Evolutionary conservation across 2,329 filamentous ascomycete species (phyloP).

Genomic region (Talaromyces sp.): DNA sequence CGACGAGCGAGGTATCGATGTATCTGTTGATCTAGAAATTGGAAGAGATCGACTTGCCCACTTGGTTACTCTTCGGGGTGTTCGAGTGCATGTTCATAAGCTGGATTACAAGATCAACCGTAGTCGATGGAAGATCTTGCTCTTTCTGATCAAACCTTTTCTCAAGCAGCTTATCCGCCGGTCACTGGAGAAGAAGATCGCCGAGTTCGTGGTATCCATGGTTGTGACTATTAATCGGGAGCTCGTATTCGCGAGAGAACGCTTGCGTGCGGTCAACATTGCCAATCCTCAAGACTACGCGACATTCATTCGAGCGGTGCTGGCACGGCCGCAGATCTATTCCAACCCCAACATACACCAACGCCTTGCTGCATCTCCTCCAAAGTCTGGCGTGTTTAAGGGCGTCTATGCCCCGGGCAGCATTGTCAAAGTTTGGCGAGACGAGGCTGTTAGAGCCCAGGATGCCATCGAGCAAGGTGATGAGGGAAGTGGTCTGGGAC

Average conservation of each 20-base stretch:
- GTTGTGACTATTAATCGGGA: conserved; percentile 76
- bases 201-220: conserved; percentile 62
- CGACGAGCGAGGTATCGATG: conserved; percentile 80
- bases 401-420: conserved; percentile 85
- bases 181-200: conserved; percentile 72
- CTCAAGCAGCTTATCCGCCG: conserved; percentile 75
- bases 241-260: conserved; percentile 77
- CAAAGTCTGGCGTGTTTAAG: conserved; percentile 63
- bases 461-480: conserved; percentile 66
- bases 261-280: conserved; percentile 78
- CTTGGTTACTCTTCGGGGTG: conserved; percentile 69
- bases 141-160: conserved; percentile 79
- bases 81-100: conserved; percentile 79
- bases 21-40: conserved; percentile 79
- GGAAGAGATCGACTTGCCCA: conserved; percentile 72
- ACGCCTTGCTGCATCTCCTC: conserved; percentile 62
- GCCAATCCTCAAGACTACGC: conserved; percentile 71
- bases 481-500: conserved; percentile 49
- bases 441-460: conserved; percentile 62
- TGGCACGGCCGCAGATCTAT: conserved; percentile 66
- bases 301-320: conserved; percentile 77
- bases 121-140: conserved; percentile 69
- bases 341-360: conserved; percentile 73
- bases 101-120: conserved; percentile 68
- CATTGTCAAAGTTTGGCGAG: conserved; percentile 81